Percentiles rank a stretch among this genome's conserved stretches.
Evolutionary conservation across 1,139 yeast species (phyloP).

Genomic region (Protomyces arabidopsidicola): DNA sequence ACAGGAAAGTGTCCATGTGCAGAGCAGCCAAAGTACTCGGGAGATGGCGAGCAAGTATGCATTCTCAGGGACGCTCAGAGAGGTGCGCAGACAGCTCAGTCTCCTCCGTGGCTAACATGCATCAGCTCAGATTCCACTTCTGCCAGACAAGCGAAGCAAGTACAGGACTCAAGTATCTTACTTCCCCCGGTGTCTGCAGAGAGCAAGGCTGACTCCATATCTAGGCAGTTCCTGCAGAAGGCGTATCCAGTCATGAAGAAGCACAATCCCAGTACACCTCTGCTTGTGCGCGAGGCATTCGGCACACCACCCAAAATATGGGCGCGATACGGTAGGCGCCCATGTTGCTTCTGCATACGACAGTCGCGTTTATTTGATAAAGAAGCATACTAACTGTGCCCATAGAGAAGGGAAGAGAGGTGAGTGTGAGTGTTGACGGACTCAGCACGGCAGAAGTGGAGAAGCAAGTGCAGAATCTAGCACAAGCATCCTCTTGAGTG

Average conservation of each 20-base stretch:
- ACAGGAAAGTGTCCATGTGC: no score
- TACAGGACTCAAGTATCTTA: constrained; percentile 49
- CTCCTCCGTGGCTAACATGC: no score
- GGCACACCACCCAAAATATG: constrained; percentile 69
- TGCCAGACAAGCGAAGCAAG: constrained; percentile 73
- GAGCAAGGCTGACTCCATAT: background rate
- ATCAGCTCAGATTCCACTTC: constrained; percentile 71
- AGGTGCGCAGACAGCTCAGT: constrained; percentile 16
- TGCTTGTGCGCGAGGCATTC: constrained; percentile 68
- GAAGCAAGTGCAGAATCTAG: constrained; percentile 28
- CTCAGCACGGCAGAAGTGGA: constrained; percentile 33
- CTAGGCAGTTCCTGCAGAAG: constrained; percentile 53
- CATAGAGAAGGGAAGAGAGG: constrained; percentile 36
- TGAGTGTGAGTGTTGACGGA: constrained; percentile 38
- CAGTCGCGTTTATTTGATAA: background rate
- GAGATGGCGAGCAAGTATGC: constrained; percentile 54
- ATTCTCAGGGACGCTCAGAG: constrained; percentile 58
- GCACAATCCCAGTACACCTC: constrained; percentile 57
- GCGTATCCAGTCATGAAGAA: constrained; percentile 59
- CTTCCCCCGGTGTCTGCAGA: background rate
- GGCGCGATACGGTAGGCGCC: constrained; percentile 53
- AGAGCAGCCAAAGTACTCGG: no score
- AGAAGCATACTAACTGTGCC: background rate
- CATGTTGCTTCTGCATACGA: background rate
- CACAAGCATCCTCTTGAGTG: constrained; percentile 6